These are phyloP conservation scores for Pleurotus platypus DNA, from an alignment of 768 basidiomycete genomes.

Conservation along the genomic window DNA sequence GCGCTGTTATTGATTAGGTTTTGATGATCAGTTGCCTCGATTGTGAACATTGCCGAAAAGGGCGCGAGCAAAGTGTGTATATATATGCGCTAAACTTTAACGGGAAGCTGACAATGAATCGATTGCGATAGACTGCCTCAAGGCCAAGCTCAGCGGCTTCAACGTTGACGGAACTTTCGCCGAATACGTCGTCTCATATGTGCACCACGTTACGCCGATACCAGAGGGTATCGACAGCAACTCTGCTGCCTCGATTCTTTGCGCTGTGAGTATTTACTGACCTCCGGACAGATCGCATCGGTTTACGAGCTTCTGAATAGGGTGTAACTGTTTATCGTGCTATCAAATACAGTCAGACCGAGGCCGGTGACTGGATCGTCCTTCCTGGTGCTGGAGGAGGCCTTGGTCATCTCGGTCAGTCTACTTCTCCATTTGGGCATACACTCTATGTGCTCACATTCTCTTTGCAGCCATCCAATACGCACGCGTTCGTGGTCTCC, in stretches of 20 bases:
- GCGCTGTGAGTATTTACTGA: constrained; percentile 49
- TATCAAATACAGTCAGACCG: constrained; percentile 64
- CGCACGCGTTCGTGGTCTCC: constrained; percentile 71
- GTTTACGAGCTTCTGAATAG: constrained; percentile 23
- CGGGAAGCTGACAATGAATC: not conserved
- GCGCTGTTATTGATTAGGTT: not conserved
- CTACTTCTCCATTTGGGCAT: not conserved
- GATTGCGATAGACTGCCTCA: constrained; percentile 45
- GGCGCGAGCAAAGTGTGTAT: constrained; percentile 67
- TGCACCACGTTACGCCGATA: constrained; percentile 74
- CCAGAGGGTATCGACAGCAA: constrained; percentile 64
- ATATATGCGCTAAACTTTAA: not conserved
- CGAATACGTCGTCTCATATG: constrained; percentile 61
- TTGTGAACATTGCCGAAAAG: constrained; percentile 75
- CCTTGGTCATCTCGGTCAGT: constrained; percentile 71
- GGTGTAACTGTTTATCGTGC: constrained; percentile 87
- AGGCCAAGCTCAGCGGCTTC: constrained; percentile 65
- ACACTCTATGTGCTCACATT: not conserved
- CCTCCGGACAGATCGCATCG: not conserved
- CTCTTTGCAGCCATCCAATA: constrained; percentile 65
- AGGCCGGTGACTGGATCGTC: constrained; percentile 71
- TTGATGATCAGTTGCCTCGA: constrained; percentile 45
- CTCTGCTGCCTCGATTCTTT: constrained; percentile 72
- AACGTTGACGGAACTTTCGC: constrained; percentile 76
- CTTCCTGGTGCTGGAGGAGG: constrained; percentile 80